A percentile compares a stretch with the other conserved stretches of the same genome.
Evolutionary conservation across 192 early-diverging fungal genomes (phyloP).

Genomic region (Allomyces macrogynus): DNA sequence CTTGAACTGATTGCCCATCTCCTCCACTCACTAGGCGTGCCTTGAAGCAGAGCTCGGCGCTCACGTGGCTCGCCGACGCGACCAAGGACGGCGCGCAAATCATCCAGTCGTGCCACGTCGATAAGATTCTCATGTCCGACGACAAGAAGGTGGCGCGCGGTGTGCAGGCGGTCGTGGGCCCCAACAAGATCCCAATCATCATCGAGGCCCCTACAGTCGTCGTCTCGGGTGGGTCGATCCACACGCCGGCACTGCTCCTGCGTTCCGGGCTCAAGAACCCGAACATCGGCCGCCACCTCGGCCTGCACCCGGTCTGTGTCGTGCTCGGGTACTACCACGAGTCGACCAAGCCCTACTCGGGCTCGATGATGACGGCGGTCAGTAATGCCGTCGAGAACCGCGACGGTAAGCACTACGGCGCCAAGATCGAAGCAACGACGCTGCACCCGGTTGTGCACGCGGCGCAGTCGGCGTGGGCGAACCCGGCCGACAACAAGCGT

Average conservation of each 20-base stretch:
- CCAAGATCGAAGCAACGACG: conserved; percentile 37
- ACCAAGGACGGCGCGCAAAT: conserved; percentile 36
- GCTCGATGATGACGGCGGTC: conserved; percentile 50
- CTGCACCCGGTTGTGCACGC: conserved; percentile 29
- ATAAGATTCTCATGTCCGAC: conserved; percentile 3
- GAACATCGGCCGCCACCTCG: conserved; percentile 43
- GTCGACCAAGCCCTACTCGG: conserved; percentile 21
- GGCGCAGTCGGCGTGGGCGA: conserved; percentile 22
- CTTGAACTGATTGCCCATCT: no score
- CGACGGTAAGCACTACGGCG: conserved; percentile 41
- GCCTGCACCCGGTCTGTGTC: conserved; percentile 35
- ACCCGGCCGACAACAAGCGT: conserved; percentile 25
- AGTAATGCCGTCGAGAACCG: conserved; percentile 29
- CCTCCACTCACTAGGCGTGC: conserved; percentile 12
- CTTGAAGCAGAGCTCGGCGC: conserved; percentile 42
- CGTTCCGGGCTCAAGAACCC: conserved; percentile 46
- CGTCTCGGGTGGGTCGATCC: conserved; percentile 35
- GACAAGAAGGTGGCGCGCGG: no score
- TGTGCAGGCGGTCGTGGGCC: conserved; percentile 4
- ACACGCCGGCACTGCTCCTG: conserved; percentile 39
- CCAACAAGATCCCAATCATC: no score
- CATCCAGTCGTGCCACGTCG: conserved; percentile 30
- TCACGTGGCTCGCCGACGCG: conserved; percentile 51
- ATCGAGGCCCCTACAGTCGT: conserved; percentile 25
- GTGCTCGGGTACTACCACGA: conserved; percentile 43